Conservation (phyloP, 768 basidiomycete species). For the Trichaptum fuscoviolaceum region DNA sequence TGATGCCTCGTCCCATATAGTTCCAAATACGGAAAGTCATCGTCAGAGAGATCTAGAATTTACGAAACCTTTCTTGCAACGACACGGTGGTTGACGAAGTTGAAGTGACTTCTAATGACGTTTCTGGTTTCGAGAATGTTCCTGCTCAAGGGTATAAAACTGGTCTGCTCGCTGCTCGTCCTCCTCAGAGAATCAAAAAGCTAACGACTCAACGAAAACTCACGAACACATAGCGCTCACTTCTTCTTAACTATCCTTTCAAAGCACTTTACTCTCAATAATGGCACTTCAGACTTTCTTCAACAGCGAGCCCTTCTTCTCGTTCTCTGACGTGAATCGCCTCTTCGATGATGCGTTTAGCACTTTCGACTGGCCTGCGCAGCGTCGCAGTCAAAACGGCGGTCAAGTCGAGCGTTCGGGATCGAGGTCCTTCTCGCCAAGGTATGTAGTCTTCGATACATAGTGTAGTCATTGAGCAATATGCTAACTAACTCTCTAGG, state of each 20-base stretch:
- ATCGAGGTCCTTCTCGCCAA: slow-evolving; percentile 18
- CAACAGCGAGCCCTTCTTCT: slow-evolving; percentile 37
- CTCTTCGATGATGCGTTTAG: slow-evolving; percentile 37
- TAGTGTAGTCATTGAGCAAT: neutral
- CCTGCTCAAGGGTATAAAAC: neutral
- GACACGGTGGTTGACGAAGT: no score
- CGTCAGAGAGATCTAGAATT: neutral
- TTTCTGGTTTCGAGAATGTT: neutral
- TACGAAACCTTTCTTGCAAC: neutral
- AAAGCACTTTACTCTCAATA: neutral
- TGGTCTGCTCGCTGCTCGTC: neutral
- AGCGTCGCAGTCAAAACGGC: neutral
- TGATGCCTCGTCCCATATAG: neutral
- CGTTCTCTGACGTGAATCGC: slow-evolving; percentile 36
- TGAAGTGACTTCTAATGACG: no score
- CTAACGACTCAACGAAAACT: neutral
- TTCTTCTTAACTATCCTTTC: neutral
- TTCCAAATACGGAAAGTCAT: neutral
- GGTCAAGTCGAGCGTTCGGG: slow-evolving; percentile 12
- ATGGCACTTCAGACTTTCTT: slow-evolving; percentile 31
- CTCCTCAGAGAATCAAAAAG: neutral
- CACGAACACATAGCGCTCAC: no score
- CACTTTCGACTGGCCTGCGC: slow-evolving; percentile 3
- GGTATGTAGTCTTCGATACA: slow-evolving; percentile 12
- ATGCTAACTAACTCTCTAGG: slow-evolving; percentile 16